Percentiles rank a stretch among this genome's conserved stretches.
phyloP scores from a whole-genome alignment of 2,329 filamentous ascomycete genomes.

The Calonectria multiphialidica region DNA sequence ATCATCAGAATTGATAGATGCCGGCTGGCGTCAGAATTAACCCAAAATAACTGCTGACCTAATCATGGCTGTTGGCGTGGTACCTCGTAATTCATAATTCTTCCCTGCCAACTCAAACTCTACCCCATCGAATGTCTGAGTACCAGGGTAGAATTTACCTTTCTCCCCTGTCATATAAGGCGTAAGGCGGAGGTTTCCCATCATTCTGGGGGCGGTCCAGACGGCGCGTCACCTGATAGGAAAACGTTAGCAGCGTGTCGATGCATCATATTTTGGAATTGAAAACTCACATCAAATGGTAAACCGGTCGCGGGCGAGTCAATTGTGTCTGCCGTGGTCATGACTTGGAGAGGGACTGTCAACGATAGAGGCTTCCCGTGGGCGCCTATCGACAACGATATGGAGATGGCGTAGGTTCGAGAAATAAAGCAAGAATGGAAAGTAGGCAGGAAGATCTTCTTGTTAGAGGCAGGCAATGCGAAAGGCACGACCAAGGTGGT shows the following conservation, averaged over 20 bases:
- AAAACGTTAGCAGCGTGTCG: background rate
- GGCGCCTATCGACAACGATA: background rate
- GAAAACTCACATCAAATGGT: background rate
- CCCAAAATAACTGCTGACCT: background rate
- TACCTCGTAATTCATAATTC: background rate
- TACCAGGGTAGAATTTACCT: background rate
- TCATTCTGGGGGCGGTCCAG: background rate
- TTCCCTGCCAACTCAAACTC: background rate
- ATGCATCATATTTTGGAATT: background rate
- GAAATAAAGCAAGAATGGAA: slow-evolving; percentile 36
- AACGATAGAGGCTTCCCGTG: slow-evolving; percentile 20
- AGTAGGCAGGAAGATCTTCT: slow-evolving; percentile 28
- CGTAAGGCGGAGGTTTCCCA: background rate
- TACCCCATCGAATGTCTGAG: background rate
- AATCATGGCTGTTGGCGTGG: background rate
- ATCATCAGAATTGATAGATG: background rate
- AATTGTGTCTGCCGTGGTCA: background rate
- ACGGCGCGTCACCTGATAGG: background rate
- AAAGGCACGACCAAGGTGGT: slow-evolving; percentile 15
- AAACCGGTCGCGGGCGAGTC: background rate
- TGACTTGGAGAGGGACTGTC: slow-evolving; percentile 28
- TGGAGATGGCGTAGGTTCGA: slow-evolving; percentile 22
- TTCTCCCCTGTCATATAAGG: background rate
- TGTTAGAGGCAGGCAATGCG: slow-evolving; percentile 20
- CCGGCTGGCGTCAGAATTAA: background rate